Conservation (phyloP, 148 eudicot genomes). For the Rhododendron mucronatum region DNA sequence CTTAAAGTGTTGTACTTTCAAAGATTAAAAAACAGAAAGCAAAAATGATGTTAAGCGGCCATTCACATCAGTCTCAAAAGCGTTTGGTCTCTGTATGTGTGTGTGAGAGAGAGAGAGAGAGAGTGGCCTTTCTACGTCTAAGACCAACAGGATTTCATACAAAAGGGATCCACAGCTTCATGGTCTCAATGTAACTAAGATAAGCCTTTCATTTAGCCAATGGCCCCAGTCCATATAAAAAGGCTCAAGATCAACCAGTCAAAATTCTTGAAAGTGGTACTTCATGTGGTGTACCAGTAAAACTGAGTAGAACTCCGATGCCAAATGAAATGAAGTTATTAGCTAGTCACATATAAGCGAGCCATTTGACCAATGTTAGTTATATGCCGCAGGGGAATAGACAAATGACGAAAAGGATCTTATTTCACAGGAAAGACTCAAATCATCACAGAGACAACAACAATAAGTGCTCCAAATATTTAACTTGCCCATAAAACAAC, state of each 20-base stretch:
- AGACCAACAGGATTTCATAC: neutral
- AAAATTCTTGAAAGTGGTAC: neutral
- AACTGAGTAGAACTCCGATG: neutral
- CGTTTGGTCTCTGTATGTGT: neutral
- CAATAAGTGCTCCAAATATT: neutral
- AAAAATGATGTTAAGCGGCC: neutral
- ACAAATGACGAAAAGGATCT: neutral
- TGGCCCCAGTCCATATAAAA: neutral
- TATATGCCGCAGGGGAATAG: neutral
- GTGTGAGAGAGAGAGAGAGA: neutral
- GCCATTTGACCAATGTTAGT: neutral
- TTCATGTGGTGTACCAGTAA: neutral
- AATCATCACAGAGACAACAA: neutral
- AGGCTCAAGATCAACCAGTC: neutral
- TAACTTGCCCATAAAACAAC: neutral
- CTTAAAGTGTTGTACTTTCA: neutral
- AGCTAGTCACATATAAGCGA: neutral
- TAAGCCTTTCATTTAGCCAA: neutral
- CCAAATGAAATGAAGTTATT: neutral
- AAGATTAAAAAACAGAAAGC: neutral
- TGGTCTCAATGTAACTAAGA: neutral
- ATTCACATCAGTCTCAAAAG: neutral
- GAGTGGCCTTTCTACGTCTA: neutral
- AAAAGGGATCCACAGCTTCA: neutral
- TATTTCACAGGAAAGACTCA: neutral